Conservation (phyloP, 257 asterid species). For the Nicotiana undulata region DNA sequence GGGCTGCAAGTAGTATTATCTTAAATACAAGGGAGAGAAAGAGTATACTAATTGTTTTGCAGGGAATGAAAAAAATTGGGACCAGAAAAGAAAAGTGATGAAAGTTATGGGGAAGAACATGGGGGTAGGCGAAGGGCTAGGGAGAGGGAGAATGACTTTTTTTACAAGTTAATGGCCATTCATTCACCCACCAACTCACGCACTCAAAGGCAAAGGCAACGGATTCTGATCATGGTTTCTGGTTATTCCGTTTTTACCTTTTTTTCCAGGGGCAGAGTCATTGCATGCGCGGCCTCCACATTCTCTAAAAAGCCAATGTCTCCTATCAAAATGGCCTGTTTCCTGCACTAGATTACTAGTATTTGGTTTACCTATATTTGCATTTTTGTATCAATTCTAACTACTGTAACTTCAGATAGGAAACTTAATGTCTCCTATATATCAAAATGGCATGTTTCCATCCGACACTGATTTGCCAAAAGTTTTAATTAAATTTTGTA, state of each 20-base stretch:
- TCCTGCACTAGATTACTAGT: background rate
- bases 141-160: background rate
- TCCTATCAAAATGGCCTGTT: constrained; percentile 1
- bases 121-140: background rate
- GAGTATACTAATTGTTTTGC: background rate
- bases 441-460: no score
- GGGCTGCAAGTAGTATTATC: background rate
- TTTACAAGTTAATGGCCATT: background rate
- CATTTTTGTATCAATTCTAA: background rate
- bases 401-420: no score
- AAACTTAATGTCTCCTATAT: no score
- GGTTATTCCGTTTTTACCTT: background rate
- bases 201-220: background rate
- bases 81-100: background rate
- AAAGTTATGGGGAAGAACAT: constrained; percentile 2
- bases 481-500: no score
- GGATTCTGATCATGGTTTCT: background rate
- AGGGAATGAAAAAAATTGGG: background rate
- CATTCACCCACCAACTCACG: background rate
- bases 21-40: background rate
- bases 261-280: background rate
- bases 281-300: constrained; percentile 13
- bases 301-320: constrained; percentile 9
- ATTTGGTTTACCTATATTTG: background rate
- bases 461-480: no score